These are phyloP conservation scores for Aspergillus sp. DNA, from an alignment of 2,329 filamentous ascomycete species.

Conservation along the genomic window DNA sequence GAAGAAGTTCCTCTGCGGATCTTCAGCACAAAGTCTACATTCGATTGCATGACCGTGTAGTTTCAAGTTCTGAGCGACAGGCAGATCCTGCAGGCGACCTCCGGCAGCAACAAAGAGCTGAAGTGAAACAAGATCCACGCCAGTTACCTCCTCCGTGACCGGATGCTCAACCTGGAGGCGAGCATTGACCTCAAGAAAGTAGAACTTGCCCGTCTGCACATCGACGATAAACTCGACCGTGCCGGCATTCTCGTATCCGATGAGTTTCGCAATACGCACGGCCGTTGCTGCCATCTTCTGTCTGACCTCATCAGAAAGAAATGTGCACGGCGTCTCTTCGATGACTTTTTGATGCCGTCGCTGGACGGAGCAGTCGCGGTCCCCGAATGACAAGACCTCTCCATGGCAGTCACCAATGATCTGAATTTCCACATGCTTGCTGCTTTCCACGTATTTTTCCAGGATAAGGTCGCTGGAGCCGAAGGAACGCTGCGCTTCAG, in stretches of 20 bases:
- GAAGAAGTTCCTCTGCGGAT: constrained; percentile 37
- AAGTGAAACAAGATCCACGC: constrained; percentile 39
- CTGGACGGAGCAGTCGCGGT: constrained; percentile 53
- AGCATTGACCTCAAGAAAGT: constrained; percentile 51
- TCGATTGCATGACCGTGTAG: constrained; percentile 44
- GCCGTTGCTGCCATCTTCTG: constrained; percentile 39
- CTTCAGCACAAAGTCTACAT: constrained; percentile 45
- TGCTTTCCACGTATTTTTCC: constrained; percentile 42
- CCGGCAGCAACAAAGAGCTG: constrained; percentile 38
- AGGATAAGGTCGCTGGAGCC: constrained; percentile 42
- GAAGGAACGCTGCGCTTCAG: constrained; percentile 43
- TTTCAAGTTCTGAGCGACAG: constrained; percentile 11
- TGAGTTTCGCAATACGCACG: constrained; percentile 30
- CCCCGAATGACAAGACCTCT: constrained; percentile 18
- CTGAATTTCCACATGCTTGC: constrained; percentile 52
- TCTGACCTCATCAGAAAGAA: constrained; percentile 30
- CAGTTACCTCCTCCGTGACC: constrained; percentile 41
- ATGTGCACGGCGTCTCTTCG: constrained; percentile 45
- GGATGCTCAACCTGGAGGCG: constrained; percentile 52
- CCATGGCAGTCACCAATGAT: constrained; percentile 31
- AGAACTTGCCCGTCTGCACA: constrained; percentile 35
- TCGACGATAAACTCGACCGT: constrained; percentile 50
- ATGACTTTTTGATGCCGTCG: constrained; percentile 53
- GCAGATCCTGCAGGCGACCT: constrained; percentile 20
- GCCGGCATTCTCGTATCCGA: constrained; percentile 43